Percentiles rank a stretch among this genome's conserved stretches.
phyloP scores from a whole-genome alignment of 2,329 filamentous ascomycete genomes.

The Xylariales sp. region DNA sequence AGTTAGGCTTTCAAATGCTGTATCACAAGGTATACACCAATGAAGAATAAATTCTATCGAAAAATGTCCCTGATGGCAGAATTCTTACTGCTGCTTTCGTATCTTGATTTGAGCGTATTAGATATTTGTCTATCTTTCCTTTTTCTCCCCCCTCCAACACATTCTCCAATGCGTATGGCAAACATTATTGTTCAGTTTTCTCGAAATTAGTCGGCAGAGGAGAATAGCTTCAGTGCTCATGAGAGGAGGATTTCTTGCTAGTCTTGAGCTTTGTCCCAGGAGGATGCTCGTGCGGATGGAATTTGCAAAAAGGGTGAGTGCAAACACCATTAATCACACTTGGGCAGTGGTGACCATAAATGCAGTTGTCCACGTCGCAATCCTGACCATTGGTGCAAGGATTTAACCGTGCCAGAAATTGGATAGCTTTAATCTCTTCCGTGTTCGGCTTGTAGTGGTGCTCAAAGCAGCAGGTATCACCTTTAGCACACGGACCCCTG shows the following conservation, averaged over 20 bases:
- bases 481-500: conserved; percentile 51
- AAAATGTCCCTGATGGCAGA: too few relatives aligned
- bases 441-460: conserved; percentile 49
- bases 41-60: too few relatives aligned
- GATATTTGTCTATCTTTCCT: too few relatives aligned
- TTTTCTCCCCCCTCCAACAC: too few relatives aligned
- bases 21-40: too few relatives aligned
- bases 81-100: too few relatives aligned
- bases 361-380: conserved; percentile 54
- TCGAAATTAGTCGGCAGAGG: too few relatives aligned
- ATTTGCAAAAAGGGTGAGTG: conserved; percentile 52
- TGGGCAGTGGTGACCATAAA: conserved; percentile 60
- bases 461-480: conserved; percentile 50
- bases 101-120: too few relatives aligned
- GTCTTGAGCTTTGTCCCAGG: conserved; percentile 48
- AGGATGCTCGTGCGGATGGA: conserved; percentile 47
- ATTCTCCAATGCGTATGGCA: too few relatives aligned
- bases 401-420: conserved; percentile 51
- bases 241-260: conserved; percentile 4
- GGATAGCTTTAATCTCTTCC: conserved; percentile 53
- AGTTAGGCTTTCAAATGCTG: too few relatives aligned
- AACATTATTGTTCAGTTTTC: too few relatives aligned
- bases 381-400: conserved; percentile 54
- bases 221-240: too few relatives aligned
- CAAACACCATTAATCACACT: conserved; percentile 48